Conservation (phyloP, 345 rosid genomes). For the Dipteronia sinensis region DNA sequence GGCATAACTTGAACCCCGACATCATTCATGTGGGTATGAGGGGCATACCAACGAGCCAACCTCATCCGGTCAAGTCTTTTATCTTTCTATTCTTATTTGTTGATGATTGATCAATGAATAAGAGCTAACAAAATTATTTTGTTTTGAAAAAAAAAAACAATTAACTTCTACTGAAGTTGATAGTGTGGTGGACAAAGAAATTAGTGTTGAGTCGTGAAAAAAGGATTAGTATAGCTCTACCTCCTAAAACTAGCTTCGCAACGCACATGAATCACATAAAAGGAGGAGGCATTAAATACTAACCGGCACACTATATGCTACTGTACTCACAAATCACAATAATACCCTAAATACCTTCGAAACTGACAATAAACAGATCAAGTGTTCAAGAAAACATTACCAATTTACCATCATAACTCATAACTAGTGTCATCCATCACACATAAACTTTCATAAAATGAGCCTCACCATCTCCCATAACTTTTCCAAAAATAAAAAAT, state of each 20-base stretch:
- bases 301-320: background rate
- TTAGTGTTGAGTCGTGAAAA: background rate
- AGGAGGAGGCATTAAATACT: background rate
- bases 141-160: background rate
- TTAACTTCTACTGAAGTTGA: background rate
- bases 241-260: background rate
- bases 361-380: background rate
- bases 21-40: background rate
- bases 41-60: background rate
- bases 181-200: background rate
- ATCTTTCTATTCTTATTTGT: background rate
- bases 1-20: no score
- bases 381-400: background rate
- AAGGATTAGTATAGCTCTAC: background rate
- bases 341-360: background rate
- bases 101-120: background rate
- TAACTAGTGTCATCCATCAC: no score
- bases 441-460: background rate
- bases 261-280: background rate
- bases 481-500: background rate
- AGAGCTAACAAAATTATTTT: background rate
- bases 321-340: background rate
- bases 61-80: background rate
- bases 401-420: no score
- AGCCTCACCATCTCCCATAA: background rate